Evolutionary conservation across 202 grass and related monocot genomes (phyloP).

Genomic region (Brachypodium distachyon): DNA sequence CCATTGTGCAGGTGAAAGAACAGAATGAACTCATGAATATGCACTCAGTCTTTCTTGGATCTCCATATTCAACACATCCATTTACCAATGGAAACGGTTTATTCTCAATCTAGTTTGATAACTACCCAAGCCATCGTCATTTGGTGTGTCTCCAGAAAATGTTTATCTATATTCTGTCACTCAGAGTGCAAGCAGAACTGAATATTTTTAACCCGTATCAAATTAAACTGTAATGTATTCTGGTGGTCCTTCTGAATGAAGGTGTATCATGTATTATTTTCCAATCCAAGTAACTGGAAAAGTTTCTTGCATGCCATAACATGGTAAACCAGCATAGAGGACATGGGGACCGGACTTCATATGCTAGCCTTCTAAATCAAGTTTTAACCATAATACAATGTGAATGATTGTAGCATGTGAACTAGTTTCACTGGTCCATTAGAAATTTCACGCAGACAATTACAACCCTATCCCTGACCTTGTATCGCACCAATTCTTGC

Average conservation of each 20-base stretch:
- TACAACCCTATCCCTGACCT: neutral
- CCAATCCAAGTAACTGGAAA: neutral
- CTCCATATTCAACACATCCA: neutral
- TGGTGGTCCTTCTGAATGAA: neutral
- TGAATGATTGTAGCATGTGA: neutral
- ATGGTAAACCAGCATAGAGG: neutral
- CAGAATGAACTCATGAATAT: constrained; percentile 20
- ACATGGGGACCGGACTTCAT: neutral
- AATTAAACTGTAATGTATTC: neutral
- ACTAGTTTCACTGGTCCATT: neutral
- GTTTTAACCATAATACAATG: neutral
- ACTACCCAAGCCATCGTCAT: neutral
- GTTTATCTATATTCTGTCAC: neutral
- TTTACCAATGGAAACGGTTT: neutral
- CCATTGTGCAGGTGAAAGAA: neutral
- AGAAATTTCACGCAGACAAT: neutral
- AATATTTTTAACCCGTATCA: neutral
- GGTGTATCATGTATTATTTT: neutral
- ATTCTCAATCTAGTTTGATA: neutral
- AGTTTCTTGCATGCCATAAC: neutral
- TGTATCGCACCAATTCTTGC: neutral
- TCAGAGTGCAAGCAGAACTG: neutral
- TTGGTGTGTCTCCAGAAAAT: neutral
- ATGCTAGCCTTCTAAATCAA: neutral
- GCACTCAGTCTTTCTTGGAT: neutral